A percentile compares a stretch with the other conserved stretches of the same genome.
Conservation (phyloP, 345 rosid genomes). For the Eucalyptus paniculata region DNA sequence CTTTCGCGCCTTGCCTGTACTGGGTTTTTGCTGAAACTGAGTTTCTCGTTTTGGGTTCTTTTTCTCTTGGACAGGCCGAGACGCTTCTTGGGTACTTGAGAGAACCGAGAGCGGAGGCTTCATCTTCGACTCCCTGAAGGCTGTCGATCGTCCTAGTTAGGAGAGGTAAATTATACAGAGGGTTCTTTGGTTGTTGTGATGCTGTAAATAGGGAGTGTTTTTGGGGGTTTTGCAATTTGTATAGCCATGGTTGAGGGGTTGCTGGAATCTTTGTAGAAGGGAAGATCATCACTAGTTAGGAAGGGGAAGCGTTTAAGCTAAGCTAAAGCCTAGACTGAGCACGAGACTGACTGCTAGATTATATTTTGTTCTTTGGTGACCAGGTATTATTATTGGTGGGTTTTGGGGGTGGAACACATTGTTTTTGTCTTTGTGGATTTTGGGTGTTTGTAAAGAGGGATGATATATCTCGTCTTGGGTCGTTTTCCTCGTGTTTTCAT, state of each 20-base stretch:
- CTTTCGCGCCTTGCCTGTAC: not conserved
- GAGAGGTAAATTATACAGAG: not conserved
- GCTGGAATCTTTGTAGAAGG: not conserved
- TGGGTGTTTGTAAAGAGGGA: not conserved
- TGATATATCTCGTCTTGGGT: not conserved
- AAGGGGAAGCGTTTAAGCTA: not conserved
- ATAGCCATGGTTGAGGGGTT: not conserved
- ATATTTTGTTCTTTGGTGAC: not conserved
- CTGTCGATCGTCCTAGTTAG: not conserved
- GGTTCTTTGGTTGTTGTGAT: not conserved
- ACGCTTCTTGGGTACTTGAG: slow-evolving; percentile 45
- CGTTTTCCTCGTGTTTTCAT: not conserved
- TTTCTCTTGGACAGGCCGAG: slow-evolving; percentile 62
- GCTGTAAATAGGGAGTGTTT: not conserved
- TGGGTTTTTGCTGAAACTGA: not conserved
- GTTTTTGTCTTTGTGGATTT: not conserved
- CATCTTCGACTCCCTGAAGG: slow-evolving; percentile 20
- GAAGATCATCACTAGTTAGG: not conserved
- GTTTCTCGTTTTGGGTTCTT: not conserved
- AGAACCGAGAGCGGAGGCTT: slow-evolving; percentile 35
- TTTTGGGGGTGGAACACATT: not conserved
- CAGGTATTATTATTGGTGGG: not conserved
- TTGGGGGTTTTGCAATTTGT: not conserved
- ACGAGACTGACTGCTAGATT: not conserved
- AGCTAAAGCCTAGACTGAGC: not conserved